Evolutionary conservation across 345 rosid genomes (phyloP).

Genomic region (Eutrema yunnanense): DNA sequence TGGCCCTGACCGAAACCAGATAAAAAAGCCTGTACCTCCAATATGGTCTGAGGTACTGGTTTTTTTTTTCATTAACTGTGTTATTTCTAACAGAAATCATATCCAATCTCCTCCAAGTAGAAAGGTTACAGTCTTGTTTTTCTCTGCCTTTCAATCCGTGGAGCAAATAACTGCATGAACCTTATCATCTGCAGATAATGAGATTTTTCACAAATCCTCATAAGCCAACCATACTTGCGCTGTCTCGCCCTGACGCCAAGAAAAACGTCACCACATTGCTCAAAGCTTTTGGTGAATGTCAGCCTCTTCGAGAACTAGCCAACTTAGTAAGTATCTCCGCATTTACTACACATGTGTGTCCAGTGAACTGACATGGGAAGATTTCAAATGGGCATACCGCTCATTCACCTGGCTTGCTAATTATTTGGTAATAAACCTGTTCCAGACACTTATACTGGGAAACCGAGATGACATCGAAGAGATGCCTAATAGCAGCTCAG

Average conservation of each 20-base stretch:
- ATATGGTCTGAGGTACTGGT: constrained; percentile 88
- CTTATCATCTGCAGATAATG: constrained; percentile 52
- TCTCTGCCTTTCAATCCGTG: neutral
- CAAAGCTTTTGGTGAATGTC: constrained; percentile 90
- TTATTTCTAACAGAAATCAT: neutral
- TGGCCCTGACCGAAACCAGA: constrained; percentile 56
- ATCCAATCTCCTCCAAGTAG: neutral
- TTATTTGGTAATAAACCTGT: constrained; percentile 38
- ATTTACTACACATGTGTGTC: neutral
- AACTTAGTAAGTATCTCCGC: constrained; percentile 50
- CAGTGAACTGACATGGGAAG: neutral
- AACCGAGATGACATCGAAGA: constrained; percentile 93
- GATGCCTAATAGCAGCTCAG: constrained; percentile 77
- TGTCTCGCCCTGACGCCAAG: constrained; percentile 93
- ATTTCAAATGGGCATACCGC: neutral
- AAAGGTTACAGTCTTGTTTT: neutral
- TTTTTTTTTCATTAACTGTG: neutral
- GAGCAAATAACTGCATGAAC: constrained; percentile 1
- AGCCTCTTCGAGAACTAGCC: constrained; percentile 76
- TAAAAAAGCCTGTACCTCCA: constrained; percentile 62
- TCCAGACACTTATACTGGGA: constrained; percentile 88
- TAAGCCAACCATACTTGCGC: constrained; percentile 82
- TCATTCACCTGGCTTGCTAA: neutral
- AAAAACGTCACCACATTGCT: constrained; percentile 83
- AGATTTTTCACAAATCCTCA: constrained; percentile 87